These are phyloP conservation scores for Exophiala phaeomuriformis DNA, from an alignment of 2,329 filamentous ascomycete species.

Conservation along the genomic window DNA sequence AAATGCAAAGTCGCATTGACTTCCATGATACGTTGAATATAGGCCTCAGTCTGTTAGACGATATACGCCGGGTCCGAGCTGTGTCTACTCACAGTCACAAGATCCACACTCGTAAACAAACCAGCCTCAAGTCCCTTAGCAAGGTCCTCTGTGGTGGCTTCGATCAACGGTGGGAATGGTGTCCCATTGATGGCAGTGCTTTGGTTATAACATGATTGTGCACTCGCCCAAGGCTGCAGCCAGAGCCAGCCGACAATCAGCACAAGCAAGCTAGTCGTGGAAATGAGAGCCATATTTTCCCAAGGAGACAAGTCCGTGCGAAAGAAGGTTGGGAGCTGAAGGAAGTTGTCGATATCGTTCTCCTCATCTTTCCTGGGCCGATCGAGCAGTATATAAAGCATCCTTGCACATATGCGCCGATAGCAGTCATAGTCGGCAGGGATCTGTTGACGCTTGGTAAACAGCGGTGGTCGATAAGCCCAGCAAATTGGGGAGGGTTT, in stretches of 20 bases:
- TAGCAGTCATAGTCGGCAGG: neutral
- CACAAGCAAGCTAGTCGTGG: neutral
- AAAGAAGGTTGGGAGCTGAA: neutral
- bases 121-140: conserved; percentile 42
- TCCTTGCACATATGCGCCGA: neutral
- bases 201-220: conserved; percentile 12
- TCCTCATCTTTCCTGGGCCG: neutral
- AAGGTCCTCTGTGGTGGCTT: conserved; percentile 48
- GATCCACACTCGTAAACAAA: conserved; percentile 51
- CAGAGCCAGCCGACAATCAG: conserved; percentile 3
- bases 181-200: conserved; percentile 20
- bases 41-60: conserved; percentile 36
- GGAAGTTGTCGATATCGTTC: neutral
- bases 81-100: conserved; percentile 38
- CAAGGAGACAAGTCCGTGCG: neutral
- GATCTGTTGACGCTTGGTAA: neutral
- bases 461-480: neutral
- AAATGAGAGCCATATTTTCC: neutral
- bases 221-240: neutral
- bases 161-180: conserved; percentile 38
- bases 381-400: neutral
- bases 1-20: conserved; percentile 48
- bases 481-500: neutral
- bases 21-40: conserved; percentile 45
- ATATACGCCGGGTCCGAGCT: neutral